Evolutionary conservation across 805 yeast species (phyloP), one percentile per base, ranked within the genome.

Genomic region (Yarrowia sp.): DNA sequence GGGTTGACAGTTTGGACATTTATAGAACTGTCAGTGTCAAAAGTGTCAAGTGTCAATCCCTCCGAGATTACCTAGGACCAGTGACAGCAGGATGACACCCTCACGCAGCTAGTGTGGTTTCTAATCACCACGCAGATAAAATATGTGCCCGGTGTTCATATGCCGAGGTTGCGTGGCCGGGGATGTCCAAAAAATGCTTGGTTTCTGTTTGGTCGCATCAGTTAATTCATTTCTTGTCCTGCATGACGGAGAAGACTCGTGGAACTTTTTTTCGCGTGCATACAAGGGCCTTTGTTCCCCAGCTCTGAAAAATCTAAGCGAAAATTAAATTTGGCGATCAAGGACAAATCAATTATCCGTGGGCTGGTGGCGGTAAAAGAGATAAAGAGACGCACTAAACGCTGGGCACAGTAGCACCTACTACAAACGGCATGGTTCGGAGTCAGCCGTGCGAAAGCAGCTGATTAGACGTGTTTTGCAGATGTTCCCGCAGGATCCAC

Each of bases 1-100:
- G 53, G 53, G 53, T 46, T 46, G 53, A 46, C 53, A 31, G 24
- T 46, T 46, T 13, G 25, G 36, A 29, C 53, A 18, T 46, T 46
- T 19, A 19, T 27, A 19, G 25, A 46, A 8, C 18, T 46, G 36
- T 46, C 53, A 46, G 36, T 29, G 36, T 29, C 53, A 46, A 22
- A 19, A 6, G 53, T 29, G 53, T 29, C 53, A 29, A 22, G 29
- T 7, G 27, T 9, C 6, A 4, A n/a, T n/a, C n/a, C n/a, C 21
- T 27, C 33, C 51, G 51, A 27, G 51, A 44, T 44, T 41, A n/a
- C 46, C 16, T n/a, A 39, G 14, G 12, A 27, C 29, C 10, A 27
- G 29, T 22, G 49, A 16, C 42, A 38, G 42, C 42, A 8, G 2
- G 35, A 44, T 18, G 35, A 46, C 18, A 46, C 25, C 6, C 13